Evolutionary conservation across 2,329 filamentous ascomycete genomes (phyloP).

Genomic region (Pseudogymnoascus sp.): DNA sequence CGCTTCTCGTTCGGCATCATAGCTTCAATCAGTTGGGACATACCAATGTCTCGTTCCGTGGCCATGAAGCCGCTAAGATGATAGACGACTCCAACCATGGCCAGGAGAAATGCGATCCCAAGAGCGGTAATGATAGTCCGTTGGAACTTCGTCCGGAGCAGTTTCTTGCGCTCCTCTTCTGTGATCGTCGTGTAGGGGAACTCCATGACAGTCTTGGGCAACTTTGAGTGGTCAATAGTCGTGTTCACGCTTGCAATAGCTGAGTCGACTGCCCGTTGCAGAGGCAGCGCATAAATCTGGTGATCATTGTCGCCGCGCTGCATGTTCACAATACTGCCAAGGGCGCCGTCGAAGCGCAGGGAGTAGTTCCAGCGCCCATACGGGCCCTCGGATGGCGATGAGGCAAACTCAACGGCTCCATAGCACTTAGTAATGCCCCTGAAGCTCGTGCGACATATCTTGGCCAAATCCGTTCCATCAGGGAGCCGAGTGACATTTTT

Average conservation of each 20-base stretch:
- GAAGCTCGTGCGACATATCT: constrained; percentile 54
- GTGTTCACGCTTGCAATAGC: constrained; percentile 55
- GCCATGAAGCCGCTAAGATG: constrained; percentile 82
- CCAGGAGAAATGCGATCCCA: constrained; percentile 70
- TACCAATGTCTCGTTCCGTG: constrained; percentile 75
- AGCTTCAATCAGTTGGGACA: constrained; percentile 80
- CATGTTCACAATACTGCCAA: constrained; percentile 59
- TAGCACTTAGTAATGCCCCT: constrained; percentile 65
- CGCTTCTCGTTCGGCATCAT: constrained; percentile 73
- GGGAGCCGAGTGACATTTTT: constrained; percentile 48
- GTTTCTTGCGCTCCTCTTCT: constrained; percentile 53
- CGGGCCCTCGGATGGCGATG: constrained; percentile 63
- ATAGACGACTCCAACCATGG: constrained; percentile 74
- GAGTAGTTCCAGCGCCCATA: constrained; percentile 78
- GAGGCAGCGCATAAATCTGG: constrained; percentile 68
- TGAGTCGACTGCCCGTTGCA: constrained; percentile 70
- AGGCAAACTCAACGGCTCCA: constrained; percentile 65
- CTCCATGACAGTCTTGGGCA: constrained; percentile 48
- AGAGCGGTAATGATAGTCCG: constrained; percentile 65
- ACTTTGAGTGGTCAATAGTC: constrained; percentile 30
- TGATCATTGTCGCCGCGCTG: constrained; percentile 61
- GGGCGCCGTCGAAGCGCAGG: constrained; percentile 63
- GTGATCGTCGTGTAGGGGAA: constrained; percentile 71
- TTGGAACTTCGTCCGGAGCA: constrained; percentile 65
- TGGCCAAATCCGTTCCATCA: constrained; percentile 49